Base-by-base conservation (phyloP, 768 basidiomycete genomes). In the Botryobasidium botryosum region DNA sequence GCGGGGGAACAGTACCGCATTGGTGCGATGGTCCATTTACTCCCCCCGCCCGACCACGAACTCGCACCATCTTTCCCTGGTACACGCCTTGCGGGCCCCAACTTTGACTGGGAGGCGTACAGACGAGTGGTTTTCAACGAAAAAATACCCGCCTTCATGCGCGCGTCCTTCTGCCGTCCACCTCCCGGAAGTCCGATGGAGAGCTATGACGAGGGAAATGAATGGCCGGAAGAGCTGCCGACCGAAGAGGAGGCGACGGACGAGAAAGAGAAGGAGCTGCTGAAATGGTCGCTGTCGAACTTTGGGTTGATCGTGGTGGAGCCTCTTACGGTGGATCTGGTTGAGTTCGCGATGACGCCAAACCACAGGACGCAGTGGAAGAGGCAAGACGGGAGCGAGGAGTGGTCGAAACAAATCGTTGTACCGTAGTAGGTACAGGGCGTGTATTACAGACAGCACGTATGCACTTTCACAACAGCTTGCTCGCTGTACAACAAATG, bases 271-370 rank as follows among this genome's bases (percentile, higher is more conserved):
- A 61, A 64, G 50, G 66, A 61, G 60, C 58, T 55, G 57, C 62
- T 68, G 43, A 64, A 71, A 64, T 65, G 71, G 43, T 79, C 84
- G 26, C 57, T 79, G 48, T 51, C 58, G 6, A 80, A 82, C 54
- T 87, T 85, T 52, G 74, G 79, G 15, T 57, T 88, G 54, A 52
- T 87, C 33, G 57, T 84, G 8, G 62, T 88, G 25, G 83, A 87
- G 53, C 79, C 83, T 1, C 53, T 61, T 2, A 68, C 71, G 44
- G 72, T 86, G 27, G 86, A 90, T 56, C 71, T 70, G 60, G 55
- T 77, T 13, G 79, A 80, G 55, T 52, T 87, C n/a, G n/a, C n/a
- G n/a, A n/a, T n/a, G n/a, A n/a, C n/a, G n/a, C n/a, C n/a, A n/a
- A n/a, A n/a, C n/a, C n/a, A n/a, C n/a, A n/a, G n/a, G n/a, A n/a